Evolutionary conservation across 257 asterid genomes (phyloP), one percentile per base, ranked within the genome.

Genomic region (Solanum raphanifolium): DNA sequence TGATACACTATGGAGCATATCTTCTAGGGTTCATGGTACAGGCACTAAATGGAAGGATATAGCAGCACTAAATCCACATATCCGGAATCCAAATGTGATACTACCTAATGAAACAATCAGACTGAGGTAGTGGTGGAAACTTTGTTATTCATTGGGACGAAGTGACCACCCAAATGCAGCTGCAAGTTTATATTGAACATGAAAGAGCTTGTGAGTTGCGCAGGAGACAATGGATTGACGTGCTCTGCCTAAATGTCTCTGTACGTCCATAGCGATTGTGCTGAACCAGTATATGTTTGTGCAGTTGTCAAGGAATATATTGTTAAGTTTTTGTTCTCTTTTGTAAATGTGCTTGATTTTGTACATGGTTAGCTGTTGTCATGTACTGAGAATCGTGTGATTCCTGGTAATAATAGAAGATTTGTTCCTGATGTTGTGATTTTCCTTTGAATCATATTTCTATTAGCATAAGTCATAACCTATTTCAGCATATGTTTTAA

Each of bases 1-100:
- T 34, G 98, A 97, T 83, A 86, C 93, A 6, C 83, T 97, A 84
- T 97, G 99, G 99, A 95, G 99, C 91, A 89, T 97, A 72, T 95
- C 98, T 39, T 92, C 95, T 39, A 94, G 94, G 39, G 93, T 86
- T 27, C 89, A 89, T 62, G 98, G 96, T 46, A 91, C 89, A 7
- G 95, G 95, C 20, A 86, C 90, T 13, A 93, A 90, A 83, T 89
- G 94, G 95, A 92, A 92, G 91, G 94, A 92, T 83, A 87, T 89
- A 48, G 93, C 91, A 27, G 89, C 90, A 12, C 94, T 88, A 29
- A 96, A 92, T 89, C 92, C 95, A 83, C 96, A 89, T 73, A 91
- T 89, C 79, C 93, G 98, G 73, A 94, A 95, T 89, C 98, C 95
- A 27, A 92, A 94, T 65, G 88, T 92, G 62, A 88, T 92, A 58